A percentile compares a stretch with the other conserved stretches of the same genome.
These are phyloP conservation scores for Pichia exigua DNA, from an alignment of 805 yeast species.

Conservation along the genomic window DNA sequence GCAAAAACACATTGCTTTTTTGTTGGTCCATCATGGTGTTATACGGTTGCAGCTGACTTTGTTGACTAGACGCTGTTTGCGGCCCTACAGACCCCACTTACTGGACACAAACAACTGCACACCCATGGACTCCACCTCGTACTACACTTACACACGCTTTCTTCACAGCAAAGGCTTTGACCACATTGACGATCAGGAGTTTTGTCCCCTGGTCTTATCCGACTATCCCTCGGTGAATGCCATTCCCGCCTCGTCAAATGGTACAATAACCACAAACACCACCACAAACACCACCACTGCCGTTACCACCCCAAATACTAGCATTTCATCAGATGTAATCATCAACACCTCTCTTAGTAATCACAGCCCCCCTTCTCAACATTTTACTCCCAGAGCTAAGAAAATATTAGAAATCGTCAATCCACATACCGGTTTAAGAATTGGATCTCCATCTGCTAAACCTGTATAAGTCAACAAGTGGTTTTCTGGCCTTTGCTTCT, in stretches of 20 bases:
- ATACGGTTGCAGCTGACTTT: no score
- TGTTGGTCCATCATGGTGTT: no score
- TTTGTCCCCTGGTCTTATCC: conserved; percentile 2
- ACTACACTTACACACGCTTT: neutral
- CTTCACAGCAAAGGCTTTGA: conserved; percentile 3
- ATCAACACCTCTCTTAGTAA: neutral
- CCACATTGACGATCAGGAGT: conserved; percentile 2
- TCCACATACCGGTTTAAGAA: conserved; percentile 52
- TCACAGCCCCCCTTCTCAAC: neutral
- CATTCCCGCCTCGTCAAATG: neutral
- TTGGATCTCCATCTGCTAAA: conserved; percentile 41
- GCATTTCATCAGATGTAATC: conserved; percentile 39
- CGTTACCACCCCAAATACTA: conserved; percentile 10
- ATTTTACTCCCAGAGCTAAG: conserved; percentile 40
- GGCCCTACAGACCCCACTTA: neutral
- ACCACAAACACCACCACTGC: neutral
- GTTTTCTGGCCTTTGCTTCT: neutral
- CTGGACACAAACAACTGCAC: no score
- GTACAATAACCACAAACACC: neutral
- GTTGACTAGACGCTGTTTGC: no score
- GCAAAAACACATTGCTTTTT: no score
- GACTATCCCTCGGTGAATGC: neutral
- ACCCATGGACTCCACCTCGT: neutral
- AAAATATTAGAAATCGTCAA: conserved; percentile 56
- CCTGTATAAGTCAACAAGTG: neutral